Conservation (phyloP, 2,329 filamentous ascomycete genomes). For the Xylaria multiplex region DNA sequence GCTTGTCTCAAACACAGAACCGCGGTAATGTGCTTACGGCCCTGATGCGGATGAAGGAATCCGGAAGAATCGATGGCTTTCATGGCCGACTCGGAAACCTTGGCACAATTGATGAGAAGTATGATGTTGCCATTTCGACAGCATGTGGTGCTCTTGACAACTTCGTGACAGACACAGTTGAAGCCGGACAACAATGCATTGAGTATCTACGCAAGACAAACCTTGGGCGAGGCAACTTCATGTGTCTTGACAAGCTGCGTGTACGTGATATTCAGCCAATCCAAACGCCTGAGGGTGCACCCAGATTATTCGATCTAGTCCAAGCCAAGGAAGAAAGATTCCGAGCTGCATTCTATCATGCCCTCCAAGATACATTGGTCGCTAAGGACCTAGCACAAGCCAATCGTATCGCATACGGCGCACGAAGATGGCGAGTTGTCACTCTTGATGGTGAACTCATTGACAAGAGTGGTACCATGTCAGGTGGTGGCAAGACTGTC, state of each 20-base stretch:
- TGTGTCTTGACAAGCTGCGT: constrained; percentile 88
- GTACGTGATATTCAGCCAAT: constrained; percentile 81
- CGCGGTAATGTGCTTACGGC: constrained; percentile 92
- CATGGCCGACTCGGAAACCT: constrained; percentile 94
- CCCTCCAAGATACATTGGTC: constrained; percentile 93
- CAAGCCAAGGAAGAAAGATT: constrained; percentile 89
- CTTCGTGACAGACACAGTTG: constrained; percentile 95
- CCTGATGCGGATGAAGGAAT: constrained; percentile 93
- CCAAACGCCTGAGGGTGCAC: constrained; percentile 89
- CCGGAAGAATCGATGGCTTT: constrained; percentile 95
- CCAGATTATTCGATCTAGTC: constrained; percentile 91
- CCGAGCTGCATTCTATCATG: constrained; percentile 91
- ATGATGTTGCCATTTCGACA: constrained; percentile 97
- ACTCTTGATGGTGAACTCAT: constrained; percentile 95
- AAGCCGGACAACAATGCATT: constrained; percentile 96
- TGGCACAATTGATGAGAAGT: constrained; percentile 90
- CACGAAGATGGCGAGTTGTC: constrained; percentile 93
- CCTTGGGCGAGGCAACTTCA: constrained; percentile 95
- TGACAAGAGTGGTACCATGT: constrained; percentile 99
- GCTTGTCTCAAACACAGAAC: constrained; percentile 87
- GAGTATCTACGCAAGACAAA: constrained; percentile 98
- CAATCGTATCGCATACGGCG: constrained; percentile 95
- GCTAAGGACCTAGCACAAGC: constrained; percentile 94
- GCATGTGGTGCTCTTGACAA: constrained; percentile 93
- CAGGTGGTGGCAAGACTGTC: constrained; percentile 89